Evolutionary conservation across 192 early-diverging fungal species (phyloP).

Genomic region (Backusella circina): DNA sequence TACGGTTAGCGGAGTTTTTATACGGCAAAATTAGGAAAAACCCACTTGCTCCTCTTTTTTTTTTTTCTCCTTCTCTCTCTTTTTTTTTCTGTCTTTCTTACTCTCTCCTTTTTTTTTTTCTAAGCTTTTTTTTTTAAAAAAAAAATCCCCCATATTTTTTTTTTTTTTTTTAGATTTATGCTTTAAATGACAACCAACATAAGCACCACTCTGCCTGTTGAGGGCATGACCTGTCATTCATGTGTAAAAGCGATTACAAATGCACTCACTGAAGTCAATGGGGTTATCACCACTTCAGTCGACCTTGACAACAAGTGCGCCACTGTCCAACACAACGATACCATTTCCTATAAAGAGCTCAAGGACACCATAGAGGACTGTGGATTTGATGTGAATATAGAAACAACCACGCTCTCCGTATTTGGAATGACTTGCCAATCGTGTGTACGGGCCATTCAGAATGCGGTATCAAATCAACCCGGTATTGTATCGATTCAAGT

Average conservation of each 20-base stretch:
- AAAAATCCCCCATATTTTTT: neutral
- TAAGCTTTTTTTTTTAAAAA: neutral
- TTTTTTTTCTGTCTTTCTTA: conserved; percentile 7
- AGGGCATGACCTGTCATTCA: conserved; percentile 86
- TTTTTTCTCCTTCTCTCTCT: neutral
- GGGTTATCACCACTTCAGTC: neutral
- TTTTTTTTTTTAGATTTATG: neutral
- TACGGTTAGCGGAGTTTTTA: neutral
- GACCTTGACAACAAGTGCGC: neutral
- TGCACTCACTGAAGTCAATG: conserved; percentile 38
- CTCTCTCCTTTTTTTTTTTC: conserved; percentile 5
- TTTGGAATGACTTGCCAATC: conserved; percentile 86
- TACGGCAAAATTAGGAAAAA: neutral
- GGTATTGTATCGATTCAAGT: conserved; percentile 41
- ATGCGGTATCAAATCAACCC: conserved; percentile 50
- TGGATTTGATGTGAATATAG: conserved; percentile 57
- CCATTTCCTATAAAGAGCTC: neutral
- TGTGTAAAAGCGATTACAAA: conserved; percentile 73
- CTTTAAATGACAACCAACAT: neutral
- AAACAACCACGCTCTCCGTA: conserved; percentile 32
- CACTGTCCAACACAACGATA: conserved; percentile 9
- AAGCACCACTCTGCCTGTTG: conserved; percentile 35
- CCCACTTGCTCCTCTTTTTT: neutral
- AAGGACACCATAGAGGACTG: conserved; percentile 60
- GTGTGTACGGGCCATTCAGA: conserved; percentile 72